Base-by-base conservation (phyloP, 768 basidiomycete genomes). In the Trametes elegans region DNA sequence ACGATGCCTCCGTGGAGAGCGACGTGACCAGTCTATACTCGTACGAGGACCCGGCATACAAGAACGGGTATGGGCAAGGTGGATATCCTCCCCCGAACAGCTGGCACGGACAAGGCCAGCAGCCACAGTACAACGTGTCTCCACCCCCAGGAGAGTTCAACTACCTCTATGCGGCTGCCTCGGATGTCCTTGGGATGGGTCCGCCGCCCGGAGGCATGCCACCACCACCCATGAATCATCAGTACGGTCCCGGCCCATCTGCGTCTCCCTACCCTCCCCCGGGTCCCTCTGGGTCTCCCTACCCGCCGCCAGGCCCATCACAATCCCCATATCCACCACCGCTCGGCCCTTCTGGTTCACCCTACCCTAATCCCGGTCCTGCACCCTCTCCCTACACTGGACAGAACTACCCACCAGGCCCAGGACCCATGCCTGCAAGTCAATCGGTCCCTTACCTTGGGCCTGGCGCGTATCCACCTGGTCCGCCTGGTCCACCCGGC, bases 101-200 rank as follows among this genome's bases (percentile, higher is more conserved):
- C 19, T 61, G 55, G 56, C 53, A 58, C 16, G 50, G 57, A 14
- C 57, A 53, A 13, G 54, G 51, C 5, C 52, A 49, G 11, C 58
- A 61, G n/a, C 56, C 53, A 7, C 50, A 45, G 21, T 58, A 52
- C 41, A 55, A 52, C 19, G 39, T 52, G 13, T 52, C 60, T 26
- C 57, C 53, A 21, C 58, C 58, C 5, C 43, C 45, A 6, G 29
- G 34, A 28, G 77, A 79, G 49, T 83, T 81, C 60, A 81, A 84
- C 65, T 73, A 78, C 32, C 69, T 90, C 11, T 87, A 89, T 67
- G 79, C 80, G 9, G 90, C 89, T 13, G 90, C 90, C 8, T 89
- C 90, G 8, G 82, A 87, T 67, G 86, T 91, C 8, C 77, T 93
- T 14, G 90, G 90, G 14, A 84, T 89, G 81, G 83, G 79, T 0